Percentiles rank a stretch among this genome's conserved stretches.
Conservation (phyloP, 2,329 filamentous ascomycete genomes). For the Talaromyces sp. region DNA sequence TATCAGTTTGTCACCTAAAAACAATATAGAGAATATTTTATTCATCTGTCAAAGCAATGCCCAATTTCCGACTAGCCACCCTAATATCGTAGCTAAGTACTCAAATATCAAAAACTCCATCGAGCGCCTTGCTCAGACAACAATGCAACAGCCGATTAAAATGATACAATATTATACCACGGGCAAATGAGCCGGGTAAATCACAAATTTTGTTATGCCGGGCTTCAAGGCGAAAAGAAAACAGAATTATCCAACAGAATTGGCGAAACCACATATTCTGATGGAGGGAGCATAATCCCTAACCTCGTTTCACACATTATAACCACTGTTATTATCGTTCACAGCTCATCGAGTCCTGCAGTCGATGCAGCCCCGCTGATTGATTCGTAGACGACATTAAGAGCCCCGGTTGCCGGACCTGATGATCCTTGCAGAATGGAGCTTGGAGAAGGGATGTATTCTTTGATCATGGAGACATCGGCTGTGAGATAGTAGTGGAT, state of each 20-base stretch:
- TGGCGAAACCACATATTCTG: no score
- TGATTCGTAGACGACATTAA: constrained; percentile 47
- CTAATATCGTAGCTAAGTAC: background rate
- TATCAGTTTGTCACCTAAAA: no score
- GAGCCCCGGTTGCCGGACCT: constrained; percentile 20
- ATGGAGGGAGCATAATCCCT: constrained; percentile 1
- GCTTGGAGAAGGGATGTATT: constrained; percentile 28
- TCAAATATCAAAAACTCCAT: constrained; percentile 10
- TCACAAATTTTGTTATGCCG: background rate
- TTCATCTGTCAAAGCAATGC: background rate
- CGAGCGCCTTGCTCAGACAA: constrained; percentile 10
- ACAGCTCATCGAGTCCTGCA: constrained; percentile 31
- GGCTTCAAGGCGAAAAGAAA: background rate
- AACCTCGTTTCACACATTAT: background rate
- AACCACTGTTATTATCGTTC: constrained; percentile 7
- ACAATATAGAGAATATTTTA: no score
- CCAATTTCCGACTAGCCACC: background rate
- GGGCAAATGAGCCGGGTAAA: background rate
- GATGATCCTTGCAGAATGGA: constrained; percentile 29
- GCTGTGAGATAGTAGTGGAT: constrained; percentile 94
- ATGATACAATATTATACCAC: background rate
- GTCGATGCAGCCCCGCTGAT: constrained; percentile 42
- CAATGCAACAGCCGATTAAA: background rate
- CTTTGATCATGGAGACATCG: constrained; percentile 48
- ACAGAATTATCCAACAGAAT: background rate